A percentile compares a stretch with the other conserved stretches of the same genome.
Evolutionary conservation across 139 green algal genomes (phyloP).

Genomic region (Coelastrella sp.): DNA sequence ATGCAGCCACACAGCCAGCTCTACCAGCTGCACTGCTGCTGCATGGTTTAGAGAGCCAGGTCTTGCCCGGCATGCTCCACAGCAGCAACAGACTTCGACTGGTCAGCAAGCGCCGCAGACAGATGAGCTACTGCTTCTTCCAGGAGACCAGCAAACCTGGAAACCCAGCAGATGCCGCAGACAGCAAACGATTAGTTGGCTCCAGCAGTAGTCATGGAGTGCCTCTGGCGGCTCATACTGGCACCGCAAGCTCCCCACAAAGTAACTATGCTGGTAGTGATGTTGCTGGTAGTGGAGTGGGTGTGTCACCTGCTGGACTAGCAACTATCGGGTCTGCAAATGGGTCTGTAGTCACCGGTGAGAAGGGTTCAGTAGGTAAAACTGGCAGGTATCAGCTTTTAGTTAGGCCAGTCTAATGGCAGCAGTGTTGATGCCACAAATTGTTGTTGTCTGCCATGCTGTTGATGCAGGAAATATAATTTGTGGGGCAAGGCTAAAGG

Average conservation of each 20-base stretch:
- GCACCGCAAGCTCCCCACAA: neutral
- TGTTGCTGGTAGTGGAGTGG: neutral
- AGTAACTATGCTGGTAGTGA: conserved; percentile 32
- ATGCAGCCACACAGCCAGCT: neutral
- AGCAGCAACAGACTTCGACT: conserved; percentile 35
- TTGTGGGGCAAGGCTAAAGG: too few relatives aligned
- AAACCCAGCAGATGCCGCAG: neutral
- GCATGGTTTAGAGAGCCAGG: conserved; percentile 33
- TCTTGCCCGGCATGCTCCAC: conserved; percentile 38
- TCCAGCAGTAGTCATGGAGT: neutral
- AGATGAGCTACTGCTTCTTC: conserved; percentile 47
- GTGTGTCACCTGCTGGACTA: neutral
- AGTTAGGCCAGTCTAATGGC: too few relatives aligned
- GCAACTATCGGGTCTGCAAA: neutral
- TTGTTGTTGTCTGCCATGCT: too few relatives aligned
- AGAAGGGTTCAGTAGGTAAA: neutral
- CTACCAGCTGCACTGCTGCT: conserved; percentile 1
- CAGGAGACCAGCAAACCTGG: conserved; percentile 24
- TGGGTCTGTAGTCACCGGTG: neutral
- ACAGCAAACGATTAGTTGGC: neutral
- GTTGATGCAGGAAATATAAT: too few relatives aligned
- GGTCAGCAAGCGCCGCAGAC: conserved; percentile 33
- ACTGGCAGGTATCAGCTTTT: too few relatives aligned
- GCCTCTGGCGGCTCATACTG: neutral
- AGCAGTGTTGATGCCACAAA: too few relatives aligned